A percentile compares a stretch with the other conserved stretches of the same genome.
Evolutionary conservation across 148 eudicot species (phyloP).

Genomic region (Rhododendron vialii): DNA sequence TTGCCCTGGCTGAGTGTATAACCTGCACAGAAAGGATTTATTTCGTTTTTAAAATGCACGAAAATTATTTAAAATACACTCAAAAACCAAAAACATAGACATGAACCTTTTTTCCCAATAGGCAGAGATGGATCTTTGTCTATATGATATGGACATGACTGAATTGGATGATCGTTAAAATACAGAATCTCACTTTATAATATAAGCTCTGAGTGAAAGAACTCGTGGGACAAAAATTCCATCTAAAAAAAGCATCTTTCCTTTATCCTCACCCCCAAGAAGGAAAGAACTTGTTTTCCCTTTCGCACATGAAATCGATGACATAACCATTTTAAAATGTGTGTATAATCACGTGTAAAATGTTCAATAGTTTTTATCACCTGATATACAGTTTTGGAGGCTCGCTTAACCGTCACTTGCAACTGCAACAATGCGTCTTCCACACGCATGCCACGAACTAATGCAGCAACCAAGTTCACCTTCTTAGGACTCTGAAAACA

Average conservation of each 20-base stretch:
- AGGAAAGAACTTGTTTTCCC: not conserved
- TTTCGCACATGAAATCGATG: not conserved
- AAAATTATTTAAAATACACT: not conserved
- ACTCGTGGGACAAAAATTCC: not conserved
- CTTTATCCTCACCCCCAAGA: not conserved
- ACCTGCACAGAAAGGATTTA: slow-evolving; percentile 48
- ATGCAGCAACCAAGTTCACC: slow-evolving; percentile 88
- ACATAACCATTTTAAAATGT: not conserved
- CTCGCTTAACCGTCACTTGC: slow-evolving; percentile 90
- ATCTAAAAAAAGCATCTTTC: not conserved
- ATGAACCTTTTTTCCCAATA: not conserved
- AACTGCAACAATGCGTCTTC: slow-evolving; percentile 95
- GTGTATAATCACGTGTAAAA: not conserved
- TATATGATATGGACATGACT: not conserved
- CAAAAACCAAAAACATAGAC: not conserved
- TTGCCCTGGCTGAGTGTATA: slow-evolving; percentile 94
- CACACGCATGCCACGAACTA: slow-evolving; percentile 96
- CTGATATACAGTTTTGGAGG: slow-evolving; percentile 88
- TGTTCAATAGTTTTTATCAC: slow-evolving; percentile 22
- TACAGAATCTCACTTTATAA: not conserved
- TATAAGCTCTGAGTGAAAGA: not conserved
- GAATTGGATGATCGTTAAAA: not conserved
- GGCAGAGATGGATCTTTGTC: not conserved
- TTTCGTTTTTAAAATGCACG: not conserved
- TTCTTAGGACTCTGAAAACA: slow-evolving; percentile 86